Evolutionary conservation across 345 rosid genomes (phyloP).

Genomic region (Nasturtium officinale): DNA sequence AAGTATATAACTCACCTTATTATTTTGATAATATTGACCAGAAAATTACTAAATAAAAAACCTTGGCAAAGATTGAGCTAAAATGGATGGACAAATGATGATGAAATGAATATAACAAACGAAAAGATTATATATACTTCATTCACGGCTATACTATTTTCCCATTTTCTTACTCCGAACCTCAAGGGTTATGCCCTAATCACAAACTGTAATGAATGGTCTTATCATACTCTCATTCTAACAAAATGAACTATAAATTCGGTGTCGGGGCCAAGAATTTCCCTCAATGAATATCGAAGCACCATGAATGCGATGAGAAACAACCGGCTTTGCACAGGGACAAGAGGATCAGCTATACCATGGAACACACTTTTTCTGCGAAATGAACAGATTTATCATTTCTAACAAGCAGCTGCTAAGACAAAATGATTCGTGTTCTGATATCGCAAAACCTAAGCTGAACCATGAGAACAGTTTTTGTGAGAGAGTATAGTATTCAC

Average conservation of each 20-base stretch:
- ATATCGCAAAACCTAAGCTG: constrained; percentile 19
- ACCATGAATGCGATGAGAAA: constrained; percentile 23
- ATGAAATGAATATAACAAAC: background rate
- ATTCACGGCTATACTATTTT: constrained; percentile 20
- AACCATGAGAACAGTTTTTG: constrained; percentile 21
- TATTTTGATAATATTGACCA: background rate
- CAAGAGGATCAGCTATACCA: constrained; percentile 27
- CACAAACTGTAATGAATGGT: constrained; percentile 35
- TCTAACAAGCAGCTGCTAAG: background rate
- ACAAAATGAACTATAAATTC: constrained; percentile 20
- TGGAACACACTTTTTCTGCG: constrained; percentile 41
- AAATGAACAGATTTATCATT: constrained; percentile 1
- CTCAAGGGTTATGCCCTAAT: constrained; percentile 30
- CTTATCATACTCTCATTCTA: constrained; percentile 31
- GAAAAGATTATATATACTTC: constrained; percentile 15
- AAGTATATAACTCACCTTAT: background rate
- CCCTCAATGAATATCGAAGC: constrained; percentile 18
- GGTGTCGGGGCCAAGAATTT: constrained; percentile 16
- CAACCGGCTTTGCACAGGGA: background rate
- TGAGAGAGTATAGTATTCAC: constrained; percentile 17
- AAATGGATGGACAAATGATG: background rate
- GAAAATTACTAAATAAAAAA: background rate
- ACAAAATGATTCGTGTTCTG: constrained; percentile 1
- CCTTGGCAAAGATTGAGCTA: background rate
- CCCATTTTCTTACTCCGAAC: constrained; percentile 15